These are phyloP conservation scores for Rhododendron vialii DNA, from an alignment of 148 eudicot genomes.

Conservation along the genomic window DNA sequence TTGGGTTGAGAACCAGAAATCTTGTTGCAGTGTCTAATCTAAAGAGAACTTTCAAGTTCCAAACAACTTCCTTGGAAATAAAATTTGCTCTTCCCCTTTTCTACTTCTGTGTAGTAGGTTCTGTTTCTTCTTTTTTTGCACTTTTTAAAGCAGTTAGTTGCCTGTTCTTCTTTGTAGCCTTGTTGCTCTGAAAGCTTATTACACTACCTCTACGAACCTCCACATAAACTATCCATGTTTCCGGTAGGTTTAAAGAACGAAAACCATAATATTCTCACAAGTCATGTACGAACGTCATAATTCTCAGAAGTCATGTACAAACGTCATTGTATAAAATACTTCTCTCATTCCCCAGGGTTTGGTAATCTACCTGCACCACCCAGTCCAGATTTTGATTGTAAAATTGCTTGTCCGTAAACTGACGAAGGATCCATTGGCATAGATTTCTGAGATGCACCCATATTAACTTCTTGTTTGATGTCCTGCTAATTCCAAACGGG, in stretches of 20 bases:
- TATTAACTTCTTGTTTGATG: constrained; percentile 67
- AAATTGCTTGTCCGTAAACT: constrained; percentile 87
- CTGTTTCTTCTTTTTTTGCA: not conserved
- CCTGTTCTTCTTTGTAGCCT: not conserved
- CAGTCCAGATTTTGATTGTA: constrained; percentile 90
- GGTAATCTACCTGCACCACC: constrained; percentile 67
- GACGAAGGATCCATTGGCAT: constrained; percentile 92
- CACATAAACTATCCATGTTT: not conserved
- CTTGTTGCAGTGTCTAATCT: not conserved
- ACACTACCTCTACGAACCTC: not conserved
- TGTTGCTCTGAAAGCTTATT: not conserved
- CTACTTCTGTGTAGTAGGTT: not conserved
- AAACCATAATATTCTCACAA: not conserved
- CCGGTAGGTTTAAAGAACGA: not conserved
- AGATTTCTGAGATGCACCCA: constrained; percentile 73
- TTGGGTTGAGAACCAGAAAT: not conserved
- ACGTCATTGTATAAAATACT: not conserved
- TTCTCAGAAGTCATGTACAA: not conserved
- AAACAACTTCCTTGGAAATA: not conserved
- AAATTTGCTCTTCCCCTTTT: not conserved
- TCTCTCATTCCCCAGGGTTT: not conserved
- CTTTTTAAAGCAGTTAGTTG: not conserved
- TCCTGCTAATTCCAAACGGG: constrained; percentile 44
- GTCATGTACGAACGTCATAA: not conserved
- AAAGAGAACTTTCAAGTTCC: not conserved